Evolutionary conservation across 208 protist genomes (phyloP).

Genomic region (Trypanosoma cruzi): DNA sequence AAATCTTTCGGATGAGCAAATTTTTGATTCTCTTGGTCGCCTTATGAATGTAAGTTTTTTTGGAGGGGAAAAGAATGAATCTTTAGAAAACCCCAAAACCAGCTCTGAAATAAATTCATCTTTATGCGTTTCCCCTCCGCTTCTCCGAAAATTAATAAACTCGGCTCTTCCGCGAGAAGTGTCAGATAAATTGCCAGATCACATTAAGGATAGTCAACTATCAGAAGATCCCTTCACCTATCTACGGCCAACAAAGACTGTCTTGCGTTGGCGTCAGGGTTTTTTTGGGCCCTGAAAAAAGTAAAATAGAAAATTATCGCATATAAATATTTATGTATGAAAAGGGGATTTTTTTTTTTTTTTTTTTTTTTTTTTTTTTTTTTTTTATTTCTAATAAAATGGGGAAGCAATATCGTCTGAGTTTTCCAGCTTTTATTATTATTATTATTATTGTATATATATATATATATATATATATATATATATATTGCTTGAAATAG

Average conservation of each 20-base stretch:
- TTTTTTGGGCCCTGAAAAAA: neutral
- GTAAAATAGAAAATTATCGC: neutral
- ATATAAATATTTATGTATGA: conserved; percentile 13
- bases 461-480: conserved; percentile 11
- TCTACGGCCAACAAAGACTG: conserved; percentile 5
- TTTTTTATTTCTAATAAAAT: no score
- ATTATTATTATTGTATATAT: conserved; percentile 21
- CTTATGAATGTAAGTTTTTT: conserved; percentile 20
- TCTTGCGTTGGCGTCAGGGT: conserved; percentile 1
- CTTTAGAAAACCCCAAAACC: neutral
- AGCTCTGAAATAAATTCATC: neutral
- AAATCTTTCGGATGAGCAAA: neutral
- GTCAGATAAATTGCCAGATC: neutral
- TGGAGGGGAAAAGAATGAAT: neutral
- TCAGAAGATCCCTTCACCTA: conserved; percentile 17
- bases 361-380: no score
- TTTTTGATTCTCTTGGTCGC: neutral
- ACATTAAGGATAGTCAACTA: conserved; percentile 4
- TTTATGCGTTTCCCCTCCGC: conserved; percentile 4
- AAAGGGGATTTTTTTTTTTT: no score
- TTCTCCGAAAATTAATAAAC: conserved; percentile 14
- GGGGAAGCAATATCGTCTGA: no score
- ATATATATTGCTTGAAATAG: conserved; percentile 6
- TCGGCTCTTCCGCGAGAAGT: conserved; percentile 4
- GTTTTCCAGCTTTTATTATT: conserved; percentile 14